Evolutionary conservation across 768 basidiomycete genomes (phyloP).

Genomic region (Phaeotremella skinneri): DNA sequence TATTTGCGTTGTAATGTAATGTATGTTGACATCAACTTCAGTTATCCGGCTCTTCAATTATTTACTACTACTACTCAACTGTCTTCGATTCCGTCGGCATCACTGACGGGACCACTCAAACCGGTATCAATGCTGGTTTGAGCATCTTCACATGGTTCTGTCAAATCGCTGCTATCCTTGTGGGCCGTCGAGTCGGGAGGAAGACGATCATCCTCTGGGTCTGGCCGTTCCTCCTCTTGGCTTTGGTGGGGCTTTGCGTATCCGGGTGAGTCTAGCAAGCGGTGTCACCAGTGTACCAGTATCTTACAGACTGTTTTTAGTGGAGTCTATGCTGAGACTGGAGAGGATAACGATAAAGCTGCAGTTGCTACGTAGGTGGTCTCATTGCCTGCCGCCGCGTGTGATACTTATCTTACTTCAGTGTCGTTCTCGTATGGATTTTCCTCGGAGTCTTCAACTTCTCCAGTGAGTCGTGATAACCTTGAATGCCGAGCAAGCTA

Average conservation of each 20-base stretch:
- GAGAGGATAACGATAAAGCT: slow-evolving; percentile 28
- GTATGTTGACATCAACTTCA: neutral
- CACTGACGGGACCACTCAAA: slow-evolving; percentile 50
- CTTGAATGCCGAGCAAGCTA: neutral
- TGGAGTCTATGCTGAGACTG: slow-evolving; percentile 42
- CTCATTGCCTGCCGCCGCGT: neutral
- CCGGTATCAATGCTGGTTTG: slow-evolving; percentile 53
- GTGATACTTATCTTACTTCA: neutral
- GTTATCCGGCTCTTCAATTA: slow-evolving; percentile 40
- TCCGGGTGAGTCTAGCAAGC: slow-evolving; percentile 22
- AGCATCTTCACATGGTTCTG: slow-evolving; percentile 49
- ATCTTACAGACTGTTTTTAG: slow-evolving; percentile 20
- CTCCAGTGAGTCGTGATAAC: slow-evolving; percentile 25
- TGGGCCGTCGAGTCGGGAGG: slow-evolving; percentile 47
- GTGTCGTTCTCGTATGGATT: slow-evolving; percentile 49
- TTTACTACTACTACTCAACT: slow-evolving; percentile 51
- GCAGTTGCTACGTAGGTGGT: slow-evolving; percentile 38
- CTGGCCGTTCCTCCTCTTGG: slow-evolving; percentile 48
- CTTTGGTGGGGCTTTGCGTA: slow-evolving; percentile 47
- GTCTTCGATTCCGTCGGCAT: slow-evolving; percentile 52
- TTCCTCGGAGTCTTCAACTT: slow-evolving; percentile 52
- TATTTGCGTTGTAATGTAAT: neutral
- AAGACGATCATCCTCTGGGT: slow-evolving; percentile 48
- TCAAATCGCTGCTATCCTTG: slow-evolving; percentile 46
- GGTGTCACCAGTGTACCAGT: slow-evolving; percentile 8